phyloP scores from a whole-genome alignment of 2,329 filamentous ascomycete species.

The Lachnellula cervina region DNA sequence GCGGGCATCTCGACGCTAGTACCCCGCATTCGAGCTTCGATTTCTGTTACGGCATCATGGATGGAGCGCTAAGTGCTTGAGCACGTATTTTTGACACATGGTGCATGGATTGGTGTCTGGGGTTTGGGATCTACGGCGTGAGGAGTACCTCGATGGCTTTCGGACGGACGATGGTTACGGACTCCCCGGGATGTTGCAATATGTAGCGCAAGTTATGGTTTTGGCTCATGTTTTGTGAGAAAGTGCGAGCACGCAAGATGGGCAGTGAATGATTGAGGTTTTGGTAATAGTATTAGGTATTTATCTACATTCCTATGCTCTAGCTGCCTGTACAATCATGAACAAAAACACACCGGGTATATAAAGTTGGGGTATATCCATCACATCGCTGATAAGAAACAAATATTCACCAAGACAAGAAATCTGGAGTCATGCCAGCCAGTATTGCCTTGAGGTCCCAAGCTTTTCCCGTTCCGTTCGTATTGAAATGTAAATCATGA shows the following conservation, averaged over 20 bases:
- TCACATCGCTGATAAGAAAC: constrained; percentile 21
- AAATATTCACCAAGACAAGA: constrained; percentile 25
- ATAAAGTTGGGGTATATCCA: constrained; percentile 24
- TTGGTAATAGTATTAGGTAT: background rate
- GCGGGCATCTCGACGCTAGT: background rate
- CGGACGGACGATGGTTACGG: background rate
- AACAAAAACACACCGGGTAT: constrained; percentile 18
- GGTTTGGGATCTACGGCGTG: background rate
- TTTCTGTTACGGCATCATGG: constrained; percentile 15
- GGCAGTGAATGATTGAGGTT: background rate
- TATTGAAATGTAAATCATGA: constrained; percentile 4
- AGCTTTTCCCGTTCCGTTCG: constrained; percentile 11
- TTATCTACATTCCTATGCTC: background rate
- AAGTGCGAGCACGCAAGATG: background rate
- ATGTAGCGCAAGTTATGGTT: background rate
- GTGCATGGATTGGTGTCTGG: background rate
- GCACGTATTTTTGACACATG: background rate
- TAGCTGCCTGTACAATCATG: background rate
- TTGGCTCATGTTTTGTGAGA: background rate
- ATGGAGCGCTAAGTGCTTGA: background rate
- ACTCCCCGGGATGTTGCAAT: background rate
- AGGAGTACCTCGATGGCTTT: background rate
- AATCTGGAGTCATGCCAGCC: constrained; percentile 28
- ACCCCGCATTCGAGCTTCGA: background rate
- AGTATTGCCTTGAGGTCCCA: constrained; percentile 27